These are phyloP conservation scores for Coelomomyces lativittatus DNA, from an alignment of 371 early-diverging fungal species.

Conservation along the genomic window DNA sequence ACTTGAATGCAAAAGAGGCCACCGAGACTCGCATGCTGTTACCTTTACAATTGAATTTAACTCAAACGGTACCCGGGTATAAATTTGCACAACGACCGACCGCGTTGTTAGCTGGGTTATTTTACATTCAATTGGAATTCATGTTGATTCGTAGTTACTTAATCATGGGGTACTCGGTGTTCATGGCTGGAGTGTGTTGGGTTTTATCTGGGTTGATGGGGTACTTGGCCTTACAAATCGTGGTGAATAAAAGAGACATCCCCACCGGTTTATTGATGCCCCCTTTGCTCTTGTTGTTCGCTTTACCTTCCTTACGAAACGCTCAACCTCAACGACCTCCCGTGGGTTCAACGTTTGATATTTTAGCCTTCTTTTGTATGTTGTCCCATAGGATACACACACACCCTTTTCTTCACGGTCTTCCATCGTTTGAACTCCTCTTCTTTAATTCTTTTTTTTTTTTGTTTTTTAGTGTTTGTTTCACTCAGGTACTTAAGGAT, in stretches of 20 bases:
- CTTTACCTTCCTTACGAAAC: neutral
- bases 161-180: neutral
- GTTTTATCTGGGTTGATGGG: neutral
- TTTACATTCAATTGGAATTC: conserved; percentile 3
- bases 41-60: neutral
- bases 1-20: neutral
- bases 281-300: neutral
- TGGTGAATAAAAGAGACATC: neutral
- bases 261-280: neutral
- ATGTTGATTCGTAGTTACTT: neutral
- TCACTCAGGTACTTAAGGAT: neutral
- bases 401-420: too few relatives aligned
- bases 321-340: neutral
- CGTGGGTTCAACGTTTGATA: neutral
- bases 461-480: neutral
- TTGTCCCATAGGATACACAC: neutral
- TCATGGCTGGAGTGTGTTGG: neutral
- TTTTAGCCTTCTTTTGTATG: conserved; percentile 1
- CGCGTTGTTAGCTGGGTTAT: conserved; percentile 33
- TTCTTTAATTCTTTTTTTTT: neutral
- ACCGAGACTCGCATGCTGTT: neutral
- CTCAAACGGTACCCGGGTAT: neutral
- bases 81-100: conserved; percentile 14
- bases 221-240: neutral
- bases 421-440: neutral